Evolutionary conservation across 495 filamentous ascomycete species (phyloP).

Genomic region (Penicillium paradoxum): DNA sequence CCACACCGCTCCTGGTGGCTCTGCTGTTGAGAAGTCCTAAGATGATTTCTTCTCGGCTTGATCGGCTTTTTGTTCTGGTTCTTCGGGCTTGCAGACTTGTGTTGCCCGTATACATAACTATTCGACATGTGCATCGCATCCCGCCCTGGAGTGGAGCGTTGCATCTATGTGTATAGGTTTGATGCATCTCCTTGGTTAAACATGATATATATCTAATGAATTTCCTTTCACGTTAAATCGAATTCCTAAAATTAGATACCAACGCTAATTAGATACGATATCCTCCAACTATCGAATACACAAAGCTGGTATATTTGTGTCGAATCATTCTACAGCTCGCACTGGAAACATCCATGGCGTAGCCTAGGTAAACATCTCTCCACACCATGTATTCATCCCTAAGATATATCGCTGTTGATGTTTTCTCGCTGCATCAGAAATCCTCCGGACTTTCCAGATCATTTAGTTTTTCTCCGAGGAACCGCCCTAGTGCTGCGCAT

Average conservation of each 20-base stretch:
- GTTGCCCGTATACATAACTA: background rate
- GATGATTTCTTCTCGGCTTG: background rate
- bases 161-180: background rate
- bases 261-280: background rate
- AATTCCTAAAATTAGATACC: background rate
- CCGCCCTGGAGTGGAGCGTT: background rate
- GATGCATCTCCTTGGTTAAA: background rate
- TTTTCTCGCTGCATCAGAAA: slow-evolving; percentile 24
- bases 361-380: background rate
- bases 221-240: background rate
- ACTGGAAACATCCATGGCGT: background rate
- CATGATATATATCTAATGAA: slow-evolving; percentile 8
- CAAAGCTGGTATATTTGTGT: background rate
- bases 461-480: slow-evolving; percentile 39
- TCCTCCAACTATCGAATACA: background rate
- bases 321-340: background rate
- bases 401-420: background rate
- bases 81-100: background rate
- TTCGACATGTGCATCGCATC: background rate
- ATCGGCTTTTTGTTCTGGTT: background rate
- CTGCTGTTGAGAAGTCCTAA: slow-evolving; percentile 19
- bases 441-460: slow-evolving; percentile 45
- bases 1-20: slow-evolving; percentile 25
- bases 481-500: slow-evolving; percentile 40
- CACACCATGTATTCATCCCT: no score